phyloP scores from a whole-genome alignment of 805 yeast species.

The Maudiozyma barnettii region DNA sequence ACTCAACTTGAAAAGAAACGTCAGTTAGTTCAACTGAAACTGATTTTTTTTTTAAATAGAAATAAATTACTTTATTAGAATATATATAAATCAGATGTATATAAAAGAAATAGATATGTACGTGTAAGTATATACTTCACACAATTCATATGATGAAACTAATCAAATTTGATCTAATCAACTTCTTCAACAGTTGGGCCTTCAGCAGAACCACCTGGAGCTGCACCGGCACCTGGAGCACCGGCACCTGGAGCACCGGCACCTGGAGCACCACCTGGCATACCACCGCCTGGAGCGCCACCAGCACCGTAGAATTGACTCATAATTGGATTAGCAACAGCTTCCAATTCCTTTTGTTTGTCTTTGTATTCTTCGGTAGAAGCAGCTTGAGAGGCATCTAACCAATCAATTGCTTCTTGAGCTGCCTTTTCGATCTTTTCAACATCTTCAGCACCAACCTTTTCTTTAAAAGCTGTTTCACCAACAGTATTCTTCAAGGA shows the following conservation, averaged over 20 bases:
- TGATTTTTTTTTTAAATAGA: no score
- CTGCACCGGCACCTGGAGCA: conserved; percentile 35
- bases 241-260: conserved; percentile 32
- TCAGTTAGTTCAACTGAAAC: no score
- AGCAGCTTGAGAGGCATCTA: conserved; percentile 89
- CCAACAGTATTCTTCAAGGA: conserved; percentile 75
- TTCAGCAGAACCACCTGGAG: conserved; percentile 36
- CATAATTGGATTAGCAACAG: conserved; percentile 92
- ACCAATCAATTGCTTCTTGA: conserved; percentile 82
- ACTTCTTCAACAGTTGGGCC: conserved; percentile 80
- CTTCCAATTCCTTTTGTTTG: conserved; percentile 93
- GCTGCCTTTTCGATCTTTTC: conserved; percentile 68
- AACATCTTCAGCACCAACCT: conserved; percentile 60
- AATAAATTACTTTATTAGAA: background rate
- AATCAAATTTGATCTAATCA: conserved; percentile 35
- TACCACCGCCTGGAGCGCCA: conserved; percentile 60
- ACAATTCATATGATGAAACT: background rate
- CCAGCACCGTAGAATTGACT: conserved; percentile 93
- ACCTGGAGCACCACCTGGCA: conserved; percentile 33
- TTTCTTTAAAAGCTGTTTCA: conserved; percentile 72
- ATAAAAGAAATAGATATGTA: no score
- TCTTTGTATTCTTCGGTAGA: conserved; percentile 85
- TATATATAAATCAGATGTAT: background rate
- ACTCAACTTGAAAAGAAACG: no score
- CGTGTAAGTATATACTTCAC: no score